Conservation (phyloP, 805 yeast species). For the Sugiyamaella boreocaroliniensis region DNA sequence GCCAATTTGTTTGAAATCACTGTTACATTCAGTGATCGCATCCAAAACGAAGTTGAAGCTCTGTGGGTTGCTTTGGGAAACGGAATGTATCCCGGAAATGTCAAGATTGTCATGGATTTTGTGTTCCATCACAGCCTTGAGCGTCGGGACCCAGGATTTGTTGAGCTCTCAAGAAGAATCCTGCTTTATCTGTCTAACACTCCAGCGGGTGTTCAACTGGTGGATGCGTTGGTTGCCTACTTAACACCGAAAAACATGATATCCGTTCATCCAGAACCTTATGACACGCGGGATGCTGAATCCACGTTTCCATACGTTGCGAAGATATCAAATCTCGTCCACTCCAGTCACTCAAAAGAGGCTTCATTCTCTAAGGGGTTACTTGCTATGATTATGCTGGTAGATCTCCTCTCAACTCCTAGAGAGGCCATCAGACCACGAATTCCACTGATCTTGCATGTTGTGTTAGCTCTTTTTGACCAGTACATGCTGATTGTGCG, state of each 20-base stretch:
- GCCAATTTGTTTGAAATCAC: conserved; percentile 81
- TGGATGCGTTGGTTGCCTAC: conserved; percentile 57
- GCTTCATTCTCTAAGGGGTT: conserved; percentile 84
- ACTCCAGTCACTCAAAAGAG: conserved; percentile 48
- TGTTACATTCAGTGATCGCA: conserved; percentile 60
- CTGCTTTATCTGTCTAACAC: conserved; percentile 55
- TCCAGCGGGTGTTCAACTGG: conserved; percentile 47
- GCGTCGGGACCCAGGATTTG: conserved; percentile 63
- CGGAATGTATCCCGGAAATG: conserved; percentile 61
- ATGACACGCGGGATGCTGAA: conserved; percentile 31
- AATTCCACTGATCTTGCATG: conserved; percentile 70
- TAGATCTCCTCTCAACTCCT: conserved; percentile 66
- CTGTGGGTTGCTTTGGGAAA: conserved; percentile 92
- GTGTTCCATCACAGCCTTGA: conserved; percentile 61
- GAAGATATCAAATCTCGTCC: conserved; percentile 51
- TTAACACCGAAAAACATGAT: conserved; percentile 84
- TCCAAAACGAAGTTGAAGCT: conserved; percentile 86
- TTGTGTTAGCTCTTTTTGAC: conserved; percentile 73
- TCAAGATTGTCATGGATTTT: conserved; percentile 64
- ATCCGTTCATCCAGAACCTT: conserved; percentile 48
- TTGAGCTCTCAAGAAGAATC: conserved; percentile 73
- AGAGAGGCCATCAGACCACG: conserved; percentile 49
- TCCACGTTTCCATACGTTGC: conserved; percentile 67
- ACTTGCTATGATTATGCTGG: conserved; percentile 74
- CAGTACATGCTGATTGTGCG: conserved; percentile 81